A percentile compares a stretch with the other conserved stretches of the same genome.
phyloP scores from a whole-genome alignment of 108 stramenopile genomes.

The Nannochloropsis salina region DNA sequence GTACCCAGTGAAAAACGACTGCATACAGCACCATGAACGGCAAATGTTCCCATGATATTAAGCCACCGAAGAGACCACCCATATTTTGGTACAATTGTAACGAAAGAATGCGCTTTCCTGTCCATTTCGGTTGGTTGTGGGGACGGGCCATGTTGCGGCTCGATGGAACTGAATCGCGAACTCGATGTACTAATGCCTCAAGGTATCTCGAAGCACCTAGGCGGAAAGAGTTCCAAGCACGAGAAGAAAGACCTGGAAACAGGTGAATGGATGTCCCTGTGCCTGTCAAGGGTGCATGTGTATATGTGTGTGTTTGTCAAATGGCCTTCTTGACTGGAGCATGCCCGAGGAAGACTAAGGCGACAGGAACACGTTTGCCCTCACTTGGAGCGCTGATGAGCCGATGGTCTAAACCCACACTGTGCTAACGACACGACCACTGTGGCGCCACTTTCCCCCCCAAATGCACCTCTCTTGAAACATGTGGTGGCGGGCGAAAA shows the following conservation, averaged over 20 bases:
- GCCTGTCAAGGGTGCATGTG: not conserved
- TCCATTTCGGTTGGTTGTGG: conserved; percentile 27
- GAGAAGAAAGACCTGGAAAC: too few species aligned
- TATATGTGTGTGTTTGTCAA: not conserved
- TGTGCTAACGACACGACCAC: too few species aligned
- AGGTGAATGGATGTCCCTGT: not conserved
- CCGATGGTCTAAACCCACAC: too few species aligned
- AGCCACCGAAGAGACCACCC: conserved; percentile 34
- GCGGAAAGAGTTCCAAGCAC: too few species aligned
- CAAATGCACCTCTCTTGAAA: too few species aligned
- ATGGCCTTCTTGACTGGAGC: not conserved
- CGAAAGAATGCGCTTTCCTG: conserved; percentile 41
- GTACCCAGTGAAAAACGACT: conserved; percentile 41
- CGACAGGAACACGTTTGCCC: too few species aligned
- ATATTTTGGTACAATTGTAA: conserved; percentile 33
- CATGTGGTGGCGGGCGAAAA: too few species aligned
- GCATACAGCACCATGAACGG: conserved; percentile 46
- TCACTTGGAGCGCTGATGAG: too few species aligned
- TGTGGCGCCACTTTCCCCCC: too few species aligned
- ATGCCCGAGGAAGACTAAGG: not conserved
- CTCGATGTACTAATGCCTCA: too few species aligned
- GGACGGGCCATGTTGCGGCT: not conserved
- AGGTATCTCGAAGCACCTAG: too few species aligned
- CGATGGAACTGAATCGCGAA: too few species aligned
- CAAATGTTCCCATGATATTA: conserved; percentile 39